Percentiles rank a stretch among this genome's conserved stretches.
Evolutionary conservation across 495 filamentous ascomycete genomes (phyloP).

Genomic region (Elasticomyces elasticus): DNA sequence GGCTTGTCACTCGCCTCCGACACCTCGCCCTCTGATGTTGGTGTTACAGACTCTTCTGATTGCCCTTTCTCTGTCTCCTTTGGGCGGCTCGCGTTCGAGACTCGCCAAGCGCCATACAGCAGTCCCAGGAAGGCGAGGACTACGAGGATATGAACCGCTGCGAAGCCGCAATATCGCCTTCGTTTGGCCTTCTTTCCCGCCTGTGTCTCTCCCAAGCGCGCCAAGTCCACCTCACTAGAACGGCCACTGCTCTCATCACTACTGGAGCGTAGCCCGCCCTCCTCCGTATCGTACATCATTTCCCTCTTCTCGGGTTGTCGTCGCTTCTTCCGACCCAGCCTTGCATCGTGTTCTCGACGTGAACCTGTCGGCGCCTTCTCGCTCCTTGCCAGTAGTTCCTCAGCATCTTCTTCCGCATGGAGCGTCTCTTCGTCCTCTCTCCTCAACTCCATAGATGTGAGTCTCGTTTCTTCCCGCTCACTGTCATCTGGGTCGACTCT

Average conservation of each 20-base stretch:
- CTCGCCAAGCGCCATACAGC: conserved; percentile 20
- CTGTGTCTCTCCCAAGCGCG: conserved; percentile 12
- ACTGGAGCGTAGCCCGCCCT: conserved; percentile 52
- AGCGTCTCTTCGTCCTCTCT: conserved; percentile 67
- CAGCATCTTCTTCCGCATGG: conserved; percentile 80
- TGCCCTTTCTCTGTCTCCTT: not conserved
- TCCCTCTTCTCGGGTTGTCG: conserved; percentile 55
- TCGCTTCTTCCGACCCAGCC: conserved; percentile 32
- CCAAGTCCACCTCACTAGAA: conserved; percentile 38
- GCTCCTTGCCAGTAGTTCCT: conserved; percentile 55
- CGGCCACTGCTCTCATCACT: conserved; percentile 16
- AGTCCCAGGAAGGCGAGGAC: conserved; percentile 13
- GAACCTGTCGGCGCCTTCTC: conserved; percentile 24
- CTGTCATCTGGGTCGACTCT: not conserved
- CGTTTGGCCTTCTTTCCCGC: not conserved
- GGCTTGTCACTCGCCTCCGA: not conserved
- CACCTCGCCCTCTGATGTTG: not conserved
- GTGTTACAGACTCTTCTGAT: not conserved
- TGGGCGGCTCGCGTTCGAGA: not conserved
- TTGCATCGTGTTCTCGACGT: conserved; percentile 1
- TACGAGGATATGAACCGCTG: conserved; percentile 15
- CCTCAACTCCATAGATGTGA: conserved; percentile 51
- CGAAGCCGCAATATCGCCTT: not conserved
- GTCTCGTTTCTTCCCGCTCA: not conserved
- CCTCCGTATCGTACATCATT: conserved; percentile 84